phyloP scores from a whole-genome alignment of 805 yeast species.

The Candida argentea region DNA sequence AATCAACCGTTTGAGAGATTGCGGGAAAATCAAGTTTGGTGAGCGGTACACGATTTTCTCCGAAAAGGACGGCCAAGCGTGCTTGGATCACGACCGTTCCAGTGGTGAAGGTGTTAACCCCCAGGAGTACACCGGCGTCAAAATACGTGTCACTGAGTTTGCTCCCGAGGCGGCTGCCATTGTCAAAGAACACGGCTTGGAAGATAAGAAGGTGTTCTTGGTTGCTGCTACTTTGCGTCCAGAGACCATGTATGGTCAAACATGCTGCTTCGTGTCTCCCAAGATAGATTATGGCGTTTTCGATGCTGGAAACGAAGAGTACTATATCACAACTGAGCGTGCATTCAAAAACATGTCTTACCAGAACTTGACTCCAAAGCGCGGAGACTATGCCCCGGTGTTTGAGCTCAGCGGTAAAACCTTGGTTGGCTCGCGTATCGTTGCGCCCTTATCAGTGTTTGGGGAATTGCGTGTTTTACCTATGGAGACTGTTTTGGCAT shows the following conservation, averaged over 20 bases:
- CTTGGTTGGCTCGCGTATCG: conserved; percentile 78
- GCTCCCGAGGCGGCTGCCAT: conserved; percentile 46
- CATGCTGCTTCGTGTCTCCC: conserved; percentile 96
- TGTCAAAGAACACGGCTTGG: conserved; percentile 40
- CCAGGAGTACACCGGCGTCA: conserved; percentile 91
- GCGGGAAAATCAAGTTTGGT: conserved; percentile 93
- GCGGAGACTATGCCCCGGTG: conserved; percentile 66
- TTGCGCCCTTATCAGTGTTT: conserved; percentile 71
- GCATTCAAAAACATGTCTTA: conserved; percentile 96
- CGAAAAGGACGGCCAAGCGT: conserved; percentile 97
- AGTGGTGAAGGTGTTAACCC: conserved; percentile 96
- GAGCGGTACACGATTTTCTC: conserved; percentile 96
- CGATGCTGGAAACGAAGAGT: conserved; percentile 64
- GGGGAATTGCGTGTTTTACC: conserved; percentile 76
- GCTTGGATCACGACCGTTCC: conserved; percentile 98
- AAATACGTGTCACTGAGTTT: conserved; percentile 62
- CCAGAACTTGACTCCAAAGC: conserved; percentile 83
- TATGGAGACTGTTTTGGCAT: conserved; percentile 92
- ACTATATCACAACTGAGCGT: conserved; percentile 82
- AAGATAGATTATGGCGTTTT: conserved; percentile 86
- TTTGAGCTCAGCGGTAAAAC: conserved; percentile 55
- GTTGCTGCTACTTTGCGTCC: conserved; percentile 98
- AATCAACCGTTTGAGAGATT: conserved; percentile 74
- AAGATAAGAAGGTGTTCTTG: conserved; percentile 60
- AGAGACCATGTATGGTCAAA: conserved; percentile 98